Evolutionary conservation across 2,329 filamentous ascomycete genomes (phyloP), one percentile per base, ranked within the genome.

Genomic region (Aspergillus tubingensis): DNA sequence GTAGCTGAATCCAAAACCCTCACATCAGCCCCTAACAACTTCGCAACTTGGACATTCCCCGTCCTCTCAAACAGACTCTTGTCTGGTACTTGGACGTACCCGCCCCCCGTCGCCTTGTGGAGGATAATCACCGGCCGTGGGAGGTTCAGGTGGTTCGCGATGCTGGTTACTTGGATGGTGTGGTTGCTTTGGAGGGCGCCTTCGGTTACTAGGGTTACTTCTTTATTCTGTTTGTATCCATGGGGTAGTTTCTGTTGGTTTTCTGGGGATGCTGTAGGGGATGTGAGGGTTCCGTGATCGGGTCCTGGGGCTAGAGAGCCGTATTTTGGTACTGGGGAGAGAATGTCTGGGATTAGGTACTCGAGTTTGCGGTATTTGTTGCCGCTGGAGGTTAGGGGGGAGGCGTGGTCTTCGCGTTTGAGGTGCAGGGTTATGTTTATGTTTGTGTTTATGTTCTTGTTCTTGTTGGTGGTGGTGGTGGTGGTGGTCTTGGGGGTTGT

Each of bases 1-100:
- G 13, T 55, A 2, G 53, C 13, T 2, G 23, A 19, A 2, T 60
- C 19, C 79, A 86, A 68, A 73, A 83, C 21, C 78, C 87, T 60
- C 78, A 86, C 67, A 70, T 74, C 21, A 76, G 78, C 57, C 65
- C 71, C 63, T 11, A 73, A 51, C 55, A 76, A 54, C 62, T 71
- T 63, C 38, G 69, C 63, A 27, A 73, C 58, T 43, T 74, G 71
- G 27, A 69, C 66, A 17, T 75, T 75, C 0, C 72, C 72, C 3
- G 58, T 57, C 15, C 64, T 62, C 25, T 67, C 15, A 48, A 73
- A 75, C 5, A 60, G 30, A 13, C 30, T 36, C 56, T 0, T 52
- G 47, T 38, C 64, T 64, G 48, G 73, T 62, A 0, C 19, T 32
- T 3, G 67, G 1, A 65, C 52, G 11, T 57, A 58, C 0, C 71